Percentiles rank a stretch among this genome's conserved stretches.
Conservation (phyloP, 208 protist species). For the Tritrichomonas musculus region DNA sequence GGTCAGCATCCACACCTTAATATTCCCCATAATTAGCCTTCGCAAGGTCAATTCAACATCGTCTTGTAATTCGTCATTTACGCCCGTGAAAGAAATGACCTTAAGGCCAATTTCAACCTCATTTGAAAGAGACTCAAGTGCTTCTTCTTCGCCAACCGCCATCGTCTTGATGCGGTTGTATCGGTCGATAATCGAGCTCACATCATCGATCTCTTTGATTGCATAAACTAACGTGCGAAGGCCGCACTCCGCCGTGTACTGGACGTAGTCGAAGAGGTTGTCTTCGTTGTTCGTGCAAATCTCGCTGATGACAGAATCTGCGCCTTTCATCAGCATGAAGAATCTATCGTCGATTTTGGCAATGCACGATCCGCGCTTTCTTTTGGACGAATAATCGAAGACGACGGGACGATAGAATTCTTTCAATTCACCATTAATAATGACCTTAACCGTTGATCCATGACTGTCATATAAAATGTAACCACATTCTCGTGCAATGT, state of each 20-base stretch:
- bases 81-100: conserved; percentile 37
- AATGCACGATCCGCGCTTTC: background rate
- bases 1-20: conserved; percentile 95
- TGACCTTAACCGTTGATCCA: background rate
- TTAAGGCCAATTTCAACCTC: conserved; percentile 37
- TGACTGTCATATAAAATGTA: background rate
- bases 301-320: conserved; percentile 24
- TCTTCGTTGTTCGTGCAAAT: conserved; percentile 59
- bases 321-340: conserved; percentile 49
- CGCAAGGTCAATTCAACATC: conserved; percentile 65
- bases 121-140: conserved; percentile 67
- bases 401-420: conserved; percentile 67
- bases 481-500: background rate
- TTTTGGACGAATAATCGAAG: conserved; percentile 50
- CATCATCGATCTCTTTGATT: conserved; percentile 59
- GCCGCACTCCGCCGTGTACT: conserved; percentile 81
- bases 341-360: conserved; percentile 61
- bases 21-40: conserved; percentile 55
- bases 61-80: conserved; percentile 78
- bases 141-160: background rate
- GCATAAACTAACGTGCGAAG: conserved; percentile 81
- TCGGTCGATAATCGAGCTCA: conserved; percentile 66
- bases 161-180: background rate
- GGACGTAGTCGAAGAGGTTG: conserved; percentile 86
- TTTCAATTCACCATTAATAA: background rate